Percentiles rank a stretch among this genome's conserved stretches.
Conservation (phyloP, 108 stramenopile genomes). For the Nitzschia putrida region DNA sequence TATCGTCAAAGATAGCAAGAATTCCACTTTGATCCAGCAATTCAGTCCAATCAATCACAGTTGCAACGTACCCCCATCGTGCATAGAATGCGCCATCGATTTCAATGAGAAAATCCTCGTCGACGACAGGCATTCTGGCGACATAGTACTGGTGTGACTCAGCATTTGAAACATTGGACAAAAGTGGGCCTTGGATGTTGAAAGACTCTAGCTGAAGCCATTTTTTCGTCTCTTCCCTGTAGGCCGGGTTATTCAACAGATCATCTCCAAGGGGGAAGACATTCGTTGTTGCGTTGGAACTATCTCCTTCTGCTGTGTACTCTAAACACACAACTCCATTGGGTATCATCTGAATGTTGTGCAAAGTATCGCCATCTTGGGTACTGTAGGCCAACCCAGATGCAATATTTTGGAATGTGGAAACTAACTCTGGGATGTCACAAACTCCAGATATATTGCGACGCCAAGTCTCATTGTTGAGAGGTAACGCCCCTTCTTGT, state of each 20-base stretch:
- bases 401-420: constrained; percentile 40
- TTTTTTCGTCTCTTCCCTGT: constrained; percentile 12
- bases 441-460: constrained; percentile 50
- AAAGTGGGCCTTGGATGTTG: too few relatives aligned
- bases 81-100: constrained; percentile 49
- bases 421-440: constrained; percentile 28
- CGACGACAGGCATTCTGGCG: constrained; percentile 46
- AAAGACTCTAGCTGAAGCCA: constrained; percentile 9
- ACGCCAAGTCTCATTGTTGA: constrained; percentile 7
- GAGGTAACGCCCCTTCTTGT: constrained; percentile 21
- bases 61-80: constrained; percentile 60
- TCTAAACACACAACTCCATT: constrained; percentile 37
- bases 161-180: too few relatives aligned
- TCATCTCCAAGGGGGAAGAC: too few relatives aligned
- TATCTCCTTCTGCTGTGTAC: not conserved
- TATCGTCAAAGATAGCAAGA: constrained; percentile 38
- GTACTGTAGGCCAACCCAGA: constrained; percentile 32
- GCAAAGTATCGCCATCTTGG: constrained; percentile 30
- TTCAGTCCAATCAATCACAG: constrained; percentile 36
- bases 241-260: too few relatives aligned
- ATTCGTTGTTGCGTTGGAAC: too few relatives aligned
- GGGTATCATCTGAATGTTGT: constrained; percentile 49
- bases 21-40: constrained; percentile 41
- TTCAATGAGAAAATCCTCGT: constrained; percentile 29
- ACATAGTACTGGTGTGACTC: constrained; percentile 30